Base-by-base conservation (phyloP, 306 rosid genomes). In the Vachellia collinsii region DNA sequence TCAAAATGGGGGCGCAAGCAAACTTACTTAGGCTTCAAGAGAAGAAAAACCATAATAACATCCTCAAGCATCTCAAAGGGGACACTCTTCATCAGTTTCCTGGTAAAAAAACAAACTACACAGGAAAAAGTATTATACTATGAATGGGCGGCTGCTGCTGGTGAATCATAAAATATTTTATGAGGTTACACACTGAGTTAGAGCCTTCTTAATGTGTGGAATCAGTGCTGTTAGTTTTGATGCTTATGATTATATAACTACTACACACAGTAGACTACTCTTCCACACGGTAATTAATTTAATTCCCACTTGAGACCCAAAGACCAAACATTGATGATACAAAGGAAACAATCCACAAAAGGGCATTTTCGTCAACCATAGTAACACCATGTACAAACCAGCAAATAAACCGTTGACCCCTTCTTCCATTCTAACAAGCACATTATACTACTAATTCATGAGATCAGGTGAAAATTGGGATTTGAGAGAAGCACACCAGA, bases 331-430 rank as follows among this genome's bases (percentile, higher is more conserved):
- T 19, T 56, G 79, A 74, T 71, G 20, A 50, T 50, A 13, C n/a
- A 16, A 87, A 64, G 58, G 38, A 75, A 84, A 87, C 69, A 84
- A 81, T 84, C 80, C 79, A 78, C 74, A 72, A 16, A 64, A 50
- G 80, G 86, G 86, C 84, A 76, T 81, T 85, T 85, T 81, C 72
- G 82, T 75, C 88, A 84, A 84, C 86, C 85, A 80, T 42, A 29
- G 2, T 29, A 74, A 78, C 42, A 81, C 79, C 84, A 87, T 87
- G 79, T 87, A 87, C 88, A 87, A 87, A 78, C 83, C 75, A 81
- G 72, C 86, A 84, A 78, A 53, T 58, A 81, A 87, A 81, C 77
- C 77, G 78, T 38, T 39, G 82, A 87, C 25, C 29, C 63, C 80
- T 29, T 29, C 34, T 29, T 82, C 80, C 80, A 78, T 81, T 81